Base-by-base conservation (phyloP, 148 eudicot species). In the Diospyros lotus region DNA sequence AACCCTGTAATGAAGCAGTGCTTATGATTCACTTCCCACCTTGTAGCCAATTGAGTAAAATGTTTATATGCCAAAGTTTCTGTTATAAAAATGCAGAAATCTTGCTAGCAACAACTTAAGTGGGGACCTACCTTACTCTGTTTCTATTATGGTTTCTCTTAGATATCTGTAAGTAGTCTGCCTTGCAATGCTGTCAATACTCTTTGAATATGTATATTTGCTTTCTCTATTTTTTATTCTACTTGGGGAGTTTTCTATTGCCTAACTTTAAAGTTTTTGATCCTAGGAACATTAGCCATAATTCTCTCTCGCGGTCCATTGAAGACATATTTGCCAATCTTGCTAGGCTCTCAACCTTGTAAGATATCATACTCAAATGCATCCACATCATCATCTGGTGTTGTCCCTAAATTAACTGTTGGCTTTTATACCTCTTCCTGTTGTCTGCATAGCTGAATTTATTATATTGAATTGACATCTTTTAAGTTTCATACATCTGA, bases 301-400 rank as follows among this genome's bases (percentile, higher is more conserved):
- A 95, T 85, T 77, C 84, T 8, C 82, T 95, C 66, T 74, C 96
- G 43, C 90, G 86, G 82, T 50, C 84, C 28, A 82, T 92, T 77
- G 92, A 89, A 74, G 98, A 95, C 75, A 76, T 92, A 9, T 95
- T 92, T 78, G 53, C 89, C 74, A 89, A 92, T 86, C 96, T 90
- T 74, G 69, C 87, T 61, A 78, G 61, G 43, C 91, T 95, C 53
- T 77, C 82, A 55, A 88, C 96, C 71, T 13, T 95, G 98, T 95
- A 88, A 90, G 94, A 71, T 59, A 64, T 69, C 69, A 62, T 39
- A 42, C 45, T 66, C 17, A 43, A 45, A 28, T 45, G 14, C 18
- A 64, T 9, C 9, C 2, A 6, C 43, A 45, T 73, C 45, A 40
- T 44, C 3, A 41, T 67, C 60, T 52, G 50, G 53, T 66, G 65